Evolutionary conservation across 2,329 filamentous ascomycete genomes (phyloP), one percentile per base, ranked within the genome.

Genomic region (Atkinsonella texensis): DNA sequence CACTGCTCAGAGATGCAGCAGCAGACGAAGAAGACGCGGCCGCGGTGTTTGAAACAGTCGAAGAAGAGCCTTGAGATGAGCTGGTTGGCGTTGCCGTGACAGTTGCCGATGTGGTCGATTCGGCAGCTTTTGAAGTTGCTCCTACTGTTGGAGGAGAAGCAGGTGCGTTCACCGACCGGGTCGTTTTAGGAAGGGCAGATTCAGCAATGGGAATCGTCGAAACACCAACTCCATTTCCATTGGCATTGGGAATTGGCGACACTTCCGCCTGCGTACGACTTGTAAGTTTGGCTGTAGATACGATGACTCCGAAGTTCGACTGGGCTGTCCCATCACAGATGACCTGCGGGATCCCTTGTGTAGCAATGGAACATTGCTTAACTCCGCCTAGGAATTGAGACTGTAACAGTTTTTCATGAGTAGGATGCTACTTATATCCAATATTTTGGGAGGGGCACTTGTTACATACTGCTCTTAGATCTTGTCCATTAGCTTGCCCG

Each of bases 221-320:
- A n/a, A 67, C 64, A 8, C 64, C 65, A 12, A 62, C 52, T 12
- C 60, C 60, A 35, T 62, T 59, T 28, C 59, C 60, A 41, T 60
- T 47, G 17, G 49, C 49, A 41, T 58, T 58, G n/a, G 56, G 18
- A 17, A 46, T 53, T 9, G 49, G 33, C 46, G 40, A 23, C 15
- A 41, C 35, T 13, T 41, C 35, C 12, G 23, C 35, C 31, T 31
- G 46, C 8, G 42, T 44, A 18, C 35, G 31, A 45, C 12, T 33
- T 23, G 31, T 12, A 12, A 13, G 31, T n/a, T 33, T 18, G 10
- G 33, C 15, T 40, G 47, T 31, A 15, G 17, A 17, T 20, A 11
- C 35, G 3, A 40, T 17, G 17, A 41, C 33, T 18, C 41, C 4
- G 9, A 42, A 13, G 23, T 41, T 31, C 9, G 33, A 41, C 15